These are phyloP conservation scores for Podaxis pistillaris DNA, from an alignment of 768 basidiomycete species.

Conservation along the genomic window DNA sequence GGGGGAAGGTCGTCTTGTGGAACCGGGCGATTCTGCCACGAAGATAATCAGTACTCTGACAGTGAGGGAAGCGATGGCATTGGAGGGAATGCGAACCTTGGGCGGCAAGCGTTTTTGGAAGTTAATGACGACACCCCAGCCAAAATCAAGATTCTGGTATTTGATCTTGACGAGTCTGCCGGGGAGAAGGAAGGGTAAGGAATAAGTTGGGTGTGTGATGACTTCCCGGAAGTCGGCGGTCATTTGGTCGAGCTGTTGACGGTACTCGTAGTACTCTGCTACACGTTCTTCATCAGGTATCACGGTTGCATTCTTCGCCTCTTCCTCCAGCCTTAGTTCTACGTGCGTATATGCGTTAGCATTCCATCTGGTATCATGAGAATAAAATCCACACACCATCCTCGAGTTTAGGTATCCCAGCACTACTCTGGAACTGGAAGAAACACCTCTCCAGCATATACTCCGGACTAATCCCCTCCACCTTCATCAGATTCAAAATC, in stretches of 20 bases:
- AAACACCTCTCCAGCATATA: constrained; percentile 98
- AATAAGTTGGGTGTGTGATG: constrained; percentile 92
- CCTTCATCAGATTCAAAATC: constrained; percentile 97
- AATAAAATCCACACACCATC: constrained; percentile 54
- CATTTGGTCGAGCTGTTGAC: constrained; percentile 93
- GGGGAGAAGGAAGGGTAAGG: constrained; percentile 89
- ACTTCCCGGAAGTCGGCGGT: constrained; percentile 86
- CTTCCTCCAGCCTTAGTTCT: constrained; percentile 81
- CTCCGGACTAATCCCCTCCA: constrained; percentile 97
- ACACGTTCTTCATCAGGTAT: constrained; percentile 84
- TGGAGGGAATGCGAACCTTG: constrained; percentile 50
- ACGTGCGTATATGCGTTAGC: constrained; percentile 5
- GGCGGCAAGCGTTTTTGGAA: constrained; percentile 85
- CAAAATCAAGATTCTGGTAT: constrained; percentile 85
- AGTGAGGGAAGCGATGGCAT: neutral
- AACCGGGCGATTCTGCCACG: constrained; percentile 58
- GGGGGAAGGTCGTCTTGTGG: constrained; percentile 72
- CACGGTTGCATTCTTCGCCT: constrained; percentile 55
- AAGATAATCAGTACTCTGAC: neutral
- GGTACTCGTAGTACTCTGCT: constrained; percentile 86
- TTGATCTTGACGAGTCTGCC: constrained; percentile 93
- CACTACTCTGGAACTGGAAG: constrained; percentile 96
- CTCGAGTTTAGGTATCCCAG: constrained; percentile 83
- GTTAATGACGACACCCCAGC: constrained; percentile 95
- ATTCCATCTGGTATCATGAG: too few species aligned